These are phyloP conservation scores for Lentinus tigrinus DNA, from an alignment of 768 basidiomycete species.

Conservation along the genomic window DNA sequence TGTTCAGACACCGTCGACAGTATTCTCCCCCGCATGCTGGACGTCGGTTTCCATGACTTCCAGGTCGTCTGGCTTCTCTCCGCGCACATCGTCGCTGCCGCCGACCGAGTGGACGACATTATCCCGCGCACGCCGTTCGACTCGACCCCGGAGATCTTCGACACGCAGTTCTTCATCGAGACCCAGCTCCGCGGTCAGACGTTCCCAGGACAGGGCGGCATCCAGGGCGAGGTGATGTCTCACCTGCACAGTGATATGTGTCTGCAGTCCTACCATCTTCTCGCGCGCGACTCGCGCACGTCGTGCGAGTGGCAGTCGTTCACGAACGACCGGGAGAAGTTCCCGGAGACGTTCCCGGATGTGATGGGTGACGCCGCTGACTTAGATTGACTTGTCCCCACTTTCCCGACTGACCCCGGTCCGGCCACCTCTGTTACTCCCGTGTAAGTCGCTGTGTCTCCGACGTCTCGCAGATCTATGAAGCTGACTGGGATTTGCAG, in stretches of 20 bases:
- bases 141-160: constrained; percentile 19
- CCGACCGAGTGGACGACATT: constrained; percentile 27
- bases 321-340: constrained; percentile 25
- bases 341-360: neutral
- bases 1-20: constrained; percentile 15
- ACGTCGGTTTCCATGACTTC: constrained; percentile 23
- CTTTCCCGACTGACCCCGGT: constrained; percentile 25
- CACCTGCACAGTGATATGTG: constrained; percentile 43
- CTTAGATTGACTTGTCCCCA: neutral
- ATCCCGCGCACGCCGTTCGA: constrained; percentile 28
- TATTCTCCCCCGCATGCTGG: constrained; percentile 25
- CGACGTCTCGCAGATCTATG: neutral
- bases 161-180: constrained; percentile 26
- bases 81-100: constrained; percentile 24
- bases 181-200: constrained; percentile 23
- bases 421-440: constrained; percentile 30
- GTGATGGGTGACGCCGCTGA: constrained; percentile 16
- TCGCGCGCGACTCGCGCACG: constrained; percentile 39
- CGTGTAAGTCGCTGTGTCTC: constrained; percentile 23
- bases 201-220: constrained; percentile 34
- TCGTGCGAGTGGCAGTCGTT: constrained; percentile 49
- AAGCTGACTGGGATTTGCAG: constrained; percentile 20
- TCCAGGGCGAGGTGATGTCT: constrained; percentile 39
- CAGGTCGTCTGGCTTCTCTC: constrained; percentile 27
- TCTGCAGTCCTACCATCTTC: constrained; percentile 40